phyloP scores from a whole-genome alignment of 352 stramenopile genomes.

The Phytophthora brassicae region DNA sequence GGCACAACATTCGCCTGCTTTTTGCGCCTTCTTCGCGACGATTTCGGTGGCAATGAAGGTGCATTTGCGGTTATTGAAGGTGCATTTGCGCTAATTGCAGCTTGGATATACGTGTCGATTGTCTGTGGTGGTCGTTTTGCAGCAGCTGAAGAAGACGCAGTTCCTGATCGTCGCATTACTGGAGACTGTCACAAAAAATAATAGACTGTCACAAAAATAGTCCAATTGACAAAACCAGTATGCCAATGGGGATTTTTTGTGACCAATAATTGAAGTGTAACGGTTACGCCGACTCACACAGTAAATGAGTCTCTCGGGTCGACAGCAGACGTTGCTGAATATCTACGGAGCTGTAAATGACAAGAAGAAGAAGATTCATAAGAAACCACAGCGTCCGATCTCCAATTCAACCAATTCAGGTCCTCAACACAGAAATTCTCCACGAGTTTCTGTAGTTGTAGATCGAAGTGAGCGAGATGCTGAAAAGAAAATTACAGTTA shows the following conservation, averaged over 20 bases:
- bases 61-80: too few species aligned
- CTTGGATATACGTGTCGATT: constrained; percentile 21
- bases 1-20: constrained; percentile 4
- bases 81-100: constrained; percentile 16
- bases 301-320: constrained; percentile 32
- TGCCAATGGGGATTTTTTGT: too few species aligned
- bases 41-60: not conserved
- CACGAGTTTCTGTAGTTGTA: constrained; percentile 7
- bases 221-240: too few species aligned
- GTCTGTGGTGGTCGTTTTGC: not conserved
- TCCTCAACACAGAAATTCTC: not conserved
- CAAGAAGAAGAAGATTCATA: not conserved
- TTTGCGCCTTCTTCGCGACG: constrained; percentile 17
- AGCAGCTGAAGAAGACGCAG: not conserved
- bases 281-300: too few species aligned
- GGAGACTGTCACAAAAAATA: not conserved
- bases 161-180: constrained; percentile 6
- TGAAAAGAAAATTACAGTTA: not conserved
- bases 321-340: constrained; percentile 34
- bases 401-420: not conserved
- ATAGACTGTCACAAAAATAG: not conserved
- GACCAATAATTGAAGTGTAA: not conserved
- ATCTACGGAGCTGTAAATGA: constrained; percentile 32
- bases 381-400: constrained; percentile 16
- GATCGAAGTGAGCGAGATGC: too few species aligned